Evolutionary conservation across 306 rosid species (phyloP).

Genomic region (Lathyrus sativus): DNA sequence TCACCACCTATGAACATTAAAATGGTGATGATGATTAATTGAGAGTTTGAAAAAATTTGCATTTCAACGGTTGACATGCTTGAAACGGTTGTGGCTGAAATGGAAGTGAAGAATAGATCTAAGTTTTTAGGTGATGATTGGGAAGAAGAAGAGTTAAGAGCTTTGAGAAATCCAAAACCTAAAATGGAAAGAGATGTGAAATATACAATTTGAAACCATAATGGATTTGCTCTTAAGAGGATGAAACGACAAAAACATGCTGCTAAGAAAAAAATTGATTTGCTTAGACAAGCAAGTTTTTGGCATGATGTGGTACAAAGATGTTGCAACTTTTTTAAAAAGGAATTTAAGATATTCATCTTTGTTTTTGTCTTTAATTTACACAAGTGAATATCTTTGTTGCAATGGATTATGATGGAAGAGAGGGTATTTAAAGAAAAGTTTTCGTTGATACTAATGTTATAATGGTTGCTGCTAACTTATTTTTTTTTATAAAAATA

Average conservation of each 20-base stretch:
- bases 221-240: constrained; percentile 33
- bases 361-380: not conserved
- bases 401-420: not conserved
- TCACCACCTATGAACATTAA: constrained; percentile 68
- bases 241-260: constrained; percentile 28
- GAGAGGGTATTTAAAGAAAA: not conserved
- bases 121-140: constrained; percentile 30
- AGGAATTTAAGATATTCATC: not conserved
- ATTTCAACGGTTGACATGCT: constrained; percentile 73
- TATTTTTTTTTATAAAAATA: too few relatives aligned
- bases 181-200: constrained; percentile 48
- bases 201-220: constrained; percentile 50
- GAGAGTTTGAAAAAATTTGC: constrained; percentile 58
- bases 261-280: constrained; percentile 29
- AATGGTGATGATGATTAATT: constrained; percentile 48
- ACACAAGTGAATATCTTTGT: not conserved
- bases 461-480: not conserved
- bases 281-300: not conserved
- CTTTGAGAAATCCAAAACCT: constrained; percentile 47
- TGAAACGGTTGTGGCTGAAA: constrained; percentile 62
- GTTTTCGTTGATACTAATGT: not conserved
- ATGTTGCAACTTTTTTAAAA: constrained; percentile 31
- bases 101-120: constrained; percentile 65
- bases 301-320: constrained; percentile 32
- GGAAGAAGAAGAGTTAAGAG: constrained; percentile 30